Conservation (phyloP, 306 rosid genomes). For the Pyrus communis region DNA sequence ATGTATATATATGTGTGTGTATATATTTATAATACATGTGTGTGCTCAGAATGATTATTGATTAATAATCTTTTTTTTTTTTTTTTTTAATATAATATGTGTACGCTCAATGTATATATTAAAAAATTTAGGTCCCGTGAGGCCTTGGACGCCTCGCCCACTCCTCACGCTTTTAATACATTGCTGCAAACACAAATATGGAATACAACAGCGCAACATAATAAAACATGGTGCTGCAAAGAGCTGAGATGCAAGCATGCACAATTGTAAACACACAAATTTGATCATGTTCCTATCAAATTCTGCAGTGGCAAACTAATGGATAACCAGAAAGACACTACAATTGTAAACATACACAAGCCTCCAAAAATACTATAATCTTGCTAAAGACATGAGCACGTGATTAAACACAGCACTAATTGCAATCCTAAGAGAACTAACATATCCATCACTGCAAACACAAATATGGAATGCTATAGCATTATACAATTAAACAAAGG, state of each 20-base stretch:
- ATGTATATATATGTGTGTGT: too few relatives aligned
- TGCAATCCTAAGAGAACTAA: neutral
- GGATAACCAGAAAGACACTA: neutral
- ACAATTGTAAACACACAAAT: conserved; percentile 11
- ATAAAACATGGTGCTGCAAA: too few relatives aligned
- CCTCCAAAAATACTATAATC: neutral
- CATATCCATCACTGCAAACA: neutral
- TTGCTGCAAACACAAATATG: neutral
- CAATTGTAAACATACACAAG: neutral
- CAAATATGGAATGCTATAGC: neutral
- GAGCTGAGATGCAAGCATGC: neutral
- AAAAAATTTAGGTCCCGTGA: too few relatives aligned
- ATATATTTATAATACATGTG: too few relatives aligned
- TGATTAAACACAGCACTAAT: neutral
- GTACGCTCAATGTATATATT: too few relatives aligned
- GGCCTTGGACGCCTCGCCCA: too few relatives aligned
- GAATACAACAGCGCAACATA: neutral
- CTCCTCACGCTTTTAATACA: too few relatives aligned
- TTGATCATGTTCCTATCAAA: conserved; percentile 87
- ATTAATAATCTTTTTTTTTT: too few relatives aligned
- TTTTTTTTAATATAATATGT: too few relatives aligned
- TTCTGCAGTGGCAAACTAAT: conserved; percentile 45
- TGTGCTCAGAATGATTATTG: too few relatives aligned
- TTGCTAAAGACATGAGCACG: neutral
- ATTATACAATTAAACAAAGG: neutral